phyloP scores from a whole-genome alignment of 228 moss, liverwort and hornwort species.

The Sphagnum magellanicum region DNA sequence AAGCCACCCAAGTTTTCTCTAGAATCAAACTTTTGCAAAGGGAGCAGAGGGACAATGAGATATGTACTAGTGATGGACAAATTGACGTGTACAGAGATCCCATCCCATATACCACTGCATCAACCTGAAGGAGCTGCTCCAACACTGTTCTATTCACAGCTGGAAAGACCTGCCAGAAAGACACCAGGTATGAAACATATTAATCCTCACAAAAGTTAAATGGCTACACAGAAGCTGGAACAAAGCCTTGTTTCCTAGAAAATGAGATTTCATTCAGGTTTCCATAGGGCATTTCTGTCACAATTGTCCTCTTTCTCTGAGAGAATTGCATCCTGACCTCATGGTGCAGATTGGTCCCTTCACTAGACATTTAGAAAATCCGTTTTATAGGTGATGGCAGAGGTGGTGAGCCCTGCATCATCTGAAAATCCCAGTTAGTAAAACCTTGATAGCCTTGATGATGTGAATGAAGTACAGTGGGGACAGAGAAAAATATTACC shows the following conservation, averaged over 20 bases:
- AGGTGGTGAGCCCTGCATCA: conserved; percentile 49
- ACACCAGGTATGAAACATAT: not conserved
- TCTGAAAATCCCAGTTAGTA: conserved; percentile 6
- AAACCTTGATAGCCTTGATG: too few species aligned
- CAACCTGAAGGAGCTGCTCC: conserved; percentile 84
- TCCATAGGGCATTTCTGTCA: too few species aligned
- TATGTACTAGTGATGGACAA: conserved; percentile 87
- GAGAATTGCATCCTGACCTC: conserved; percentile 42
- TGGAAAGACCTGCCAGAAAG: conserved; percentile 73
- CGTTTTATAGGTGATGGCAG: conserved; percentile 91
- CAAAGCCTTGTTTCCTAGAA: too few species aligned
- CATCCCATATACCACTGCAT: conserved; percentile 92
- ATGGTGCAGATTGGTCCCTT: conserved; percentile 68
- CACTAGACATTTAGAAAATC: conserved; percentile 95
- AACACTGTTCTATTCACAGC: conserved; percentile 79
- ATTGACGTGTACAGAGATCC: conserved; percentile 97
- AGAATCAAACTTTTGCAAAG: too few species aligned
- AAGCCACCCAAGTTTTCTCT: too few species aligned
- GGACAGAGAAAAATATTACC: too few species aligned
- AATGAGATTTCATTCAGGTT: too few species aligned
- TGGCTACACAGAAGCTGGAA: too few species aligned
- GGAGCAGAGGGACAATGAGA: not conserved
- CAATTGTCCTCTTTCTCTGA: too few species aligned
- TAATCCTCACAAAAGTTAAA: too few species aligned
- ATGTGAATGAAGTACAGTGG: too few species aligned